These are phyloP conservation scores for Cystofilobasidium macerans DNA, from an alignment of 768 basidiomycete species.

Conservation along the genomic window DNA sequence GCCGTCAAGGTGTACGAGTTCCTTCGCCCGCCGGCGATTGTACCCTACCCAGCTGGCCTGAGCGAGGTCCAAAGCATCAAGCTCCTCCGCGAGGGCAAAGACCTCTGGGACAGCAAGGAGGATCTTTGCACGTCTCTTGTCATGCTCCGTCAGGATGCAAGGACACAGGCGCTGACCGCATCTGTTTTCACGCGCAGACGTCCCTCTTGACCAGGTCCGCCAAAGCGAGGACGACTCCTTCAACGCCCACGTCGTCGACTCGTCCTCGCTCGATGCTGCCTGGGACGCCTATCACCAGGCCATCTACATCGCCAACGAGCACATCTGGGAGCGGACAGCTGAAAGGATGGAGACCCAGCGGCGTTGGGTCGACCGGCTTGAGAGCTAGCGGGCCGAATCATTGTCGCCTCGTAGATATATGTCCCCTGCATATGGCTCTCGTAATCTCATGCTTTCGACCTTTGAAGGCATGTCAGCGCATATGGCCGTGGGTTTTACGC, in stretches of 20 bases:
- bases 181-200: neutral
- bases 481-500: no score
- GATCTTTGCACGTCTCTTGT: neutral
- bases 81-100: neutral
- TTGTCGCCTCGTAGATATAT: no score
- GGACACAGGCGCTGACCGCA: neutral
- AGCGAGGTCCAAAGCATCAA: neutral
- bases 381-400: neutral
- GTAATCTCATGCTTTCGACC: no score
- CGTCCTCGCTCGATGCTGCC: neutral
- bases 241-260: neutral
- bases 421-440: no score
- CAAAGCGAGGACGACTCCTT: neutral
- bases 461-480: no score
- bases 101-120: neutral
- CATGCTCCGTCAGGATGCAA: neutral
- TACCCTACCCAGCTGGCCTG: neutral
- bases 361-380: neutral
- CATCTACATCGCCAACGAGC: neutral
- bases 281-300: neutral
- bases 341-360: neutral
- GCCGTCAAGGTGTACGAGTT: slow-evolving; percentile 7
- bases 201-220: neutral
- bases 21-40: neutral
- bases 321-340: neutral